Base-by-base conservation (phyloP, 2,329 filamentous ascomycete genomes). In the Fusarium fujikuroi region DNA sequence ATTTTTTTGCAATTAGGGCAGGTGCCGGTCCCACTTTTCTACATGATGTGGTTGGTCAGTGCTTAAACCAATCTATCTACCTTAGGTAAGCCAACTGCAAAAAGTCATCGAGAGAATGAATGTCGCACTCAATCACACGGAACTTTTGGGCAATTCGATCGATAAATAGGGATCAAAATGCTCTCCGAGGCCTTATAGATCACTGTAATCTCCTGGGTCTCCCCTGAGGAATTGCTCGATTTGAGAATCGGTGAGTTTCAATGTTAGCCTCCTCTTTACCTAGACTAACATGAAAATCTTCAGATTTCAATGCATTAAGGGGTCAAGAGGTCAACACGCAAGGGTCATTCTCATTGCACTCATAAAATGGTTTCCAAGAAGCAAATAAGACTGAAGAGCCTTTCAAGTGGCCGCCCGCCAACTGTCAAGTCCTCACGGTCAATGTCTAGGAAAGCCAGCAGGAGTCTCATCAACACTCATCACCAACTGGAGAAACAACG, bases 401-500 rank as follows among this genome's bases (percentile, higher is more conserved):
- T 84, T 30, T 74, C 78, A 21, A 83, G 84, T 28, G 87, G 90
- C 19, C 86, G 90, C n/a, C 88, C 89, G 7, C 90, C 90, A 15
- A 86, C 85, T 3, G 80, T 84, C 39, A 87, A 86, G 70, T 83
- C 85, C 25, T 82, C 83, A 14, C 86, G 85, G 70, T 88, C 90
- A 10, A 90, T 92, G 76, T 90, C 91, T 7, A 87, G 90, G 67
- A 92, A 90, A 79, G 87, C 90, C 32, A 92, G 90, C 49, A 87
- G 90, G 76, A 83, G 85, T 36, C 83, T 92, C 70, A 93, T 93
- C 81, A 91, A 91, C 79, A 85, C 85, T 46, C 89, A 91, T 70
- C 91, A 93, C 77, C 87, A 90, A 47, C 81, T 92, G 36, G 88
- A 92, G 77, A 93, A 92, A 80, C 85, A 86, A 70, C 86, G 87